Evolutionary conservation across 2,329 filamentous ascomycete species (phyloP).

Genomic region (Triangularia verruculosa): DNA sequence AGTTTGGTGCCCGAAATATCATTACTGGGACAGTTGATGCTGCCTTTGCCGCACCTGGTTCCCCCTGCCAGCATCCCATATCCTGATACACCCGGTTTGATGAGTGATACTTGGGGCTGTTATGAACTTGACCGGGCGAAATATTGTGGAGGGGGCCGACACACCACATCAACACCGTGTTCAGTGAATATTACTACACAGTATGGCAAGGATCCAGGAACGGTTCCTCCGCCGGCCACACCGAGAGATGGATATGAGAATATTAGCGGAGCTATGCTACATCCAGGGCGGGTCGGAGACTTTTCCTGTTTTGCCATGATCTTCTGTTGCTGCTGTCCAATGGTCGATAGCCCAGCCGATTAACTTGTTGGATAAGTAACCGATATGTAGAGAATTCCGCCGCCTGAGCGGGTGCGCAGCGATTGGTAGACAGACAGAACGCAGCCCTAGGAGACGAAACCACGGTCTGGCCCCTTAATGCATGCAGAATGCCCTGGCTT

Average conservation of each 20-base stretch:
- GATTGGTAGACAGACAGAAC: neutral
- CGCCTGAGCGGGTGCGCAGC: neutral
- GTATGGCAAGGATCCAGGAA: neutral
- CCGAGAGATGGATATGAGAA: neutral
- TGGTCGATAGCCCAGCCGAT: neutral
- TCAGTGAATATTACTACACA: neutral
- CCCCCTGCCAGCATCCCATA: neutral
- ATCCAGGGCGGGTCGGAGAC: neutral
- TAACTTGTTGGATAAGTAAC: neutral
- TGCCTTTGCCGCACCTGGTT: neutral
- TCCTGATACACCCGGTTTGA: neutral
- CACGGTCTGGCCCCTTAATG: neutral
- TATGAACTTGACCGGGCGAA: neutral
- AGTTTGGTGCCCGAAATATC: neutral
- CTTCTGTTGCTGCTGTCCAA: neutral
- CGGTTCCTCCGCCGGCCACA: neutral
- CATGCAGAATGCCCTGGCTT: neutral
- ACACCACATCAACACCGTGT: neutral
- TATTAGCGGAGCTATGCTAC: too few species aligned
- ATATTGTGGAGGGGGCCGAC: neutral
- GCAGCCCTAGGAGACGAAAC: neutral
- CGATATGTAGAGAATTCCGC: neutral
- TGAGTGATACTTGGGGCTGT: neutral
- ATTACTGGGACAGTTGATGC: neutral
- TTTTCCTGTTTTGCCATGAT: neutral